A percentile compares a stretch with the other conserved stretches of the same genome.
These are phyloP conservation scores for Crithidia acanthocephali DNA, from an alignment of 208 protist genomes.

Conservation along the genomic window DNA sequence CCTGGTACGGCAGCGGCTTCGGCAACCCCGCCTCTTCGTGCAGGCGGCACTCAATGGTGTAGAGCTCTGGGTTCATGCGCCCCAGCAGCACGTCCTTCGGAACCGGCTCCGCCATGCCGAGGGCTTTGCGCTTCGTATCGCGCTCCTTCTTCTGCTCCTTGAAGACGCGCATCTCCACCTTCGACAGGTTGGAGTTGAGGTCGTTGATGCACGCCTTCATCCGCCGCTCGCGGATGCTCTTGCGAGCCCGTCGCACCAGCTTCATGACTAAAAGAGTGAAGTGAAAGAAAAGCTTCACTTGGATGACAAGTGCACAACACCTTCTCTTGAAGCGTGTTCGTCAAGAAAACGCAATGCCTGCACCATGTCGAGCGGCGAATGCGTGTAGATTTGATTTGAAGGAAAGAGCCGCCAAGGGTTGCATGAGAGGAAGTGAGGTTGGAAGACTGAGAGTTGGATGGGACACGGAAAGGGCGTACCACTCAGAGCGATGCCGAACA, in stretches of 20 bases:
- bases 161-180: slow-evolving; percentile 86
- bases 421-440: too few species aligned
- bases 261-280: slow-evolving; percentile 58
- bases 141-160: slow-evolving; percentile 56
- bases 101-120: slow-evolving; percentile 37
- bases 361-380: too few species aligned
- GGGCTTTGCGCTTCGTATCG: slow-evolving; percentile 36
- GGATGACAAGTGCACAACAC: background rate
- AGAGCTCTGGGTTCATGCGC: slow-evolving; percentile 80
- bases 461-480: too few species aligned
- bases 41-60: slow-evolving; percentile 85
- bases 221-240: slow-evolving; percentile 86
- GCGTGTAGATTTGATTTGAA: too few species aligned
- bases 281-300: background rate
- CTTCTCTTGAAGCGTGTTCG: background rate
- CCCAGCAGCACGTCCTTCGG: slow-evolving; percentile 65
- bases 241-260: slow-evolving; percentile 82
- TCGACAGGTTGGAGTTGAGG: slow-evolving; percentile 76
- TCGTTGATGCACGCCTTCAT: slow-evolving; percentile 91
- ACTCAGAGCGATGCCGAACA: too few species aligned
- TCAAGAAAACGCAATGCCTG: too few species aligned
- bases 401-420: too few species aligned
- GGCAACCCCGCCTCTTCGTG: slow-evolving; percentile 79
- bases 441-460: too few species aligned
- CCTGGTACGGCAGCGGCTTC: slow-evolving; percentile 67